Evolutionary conservation across 768 basidiomycete species (phyloP), one percentile per base, ranked within the genome.

Genomic region (Ramaria sp.): DNA sequence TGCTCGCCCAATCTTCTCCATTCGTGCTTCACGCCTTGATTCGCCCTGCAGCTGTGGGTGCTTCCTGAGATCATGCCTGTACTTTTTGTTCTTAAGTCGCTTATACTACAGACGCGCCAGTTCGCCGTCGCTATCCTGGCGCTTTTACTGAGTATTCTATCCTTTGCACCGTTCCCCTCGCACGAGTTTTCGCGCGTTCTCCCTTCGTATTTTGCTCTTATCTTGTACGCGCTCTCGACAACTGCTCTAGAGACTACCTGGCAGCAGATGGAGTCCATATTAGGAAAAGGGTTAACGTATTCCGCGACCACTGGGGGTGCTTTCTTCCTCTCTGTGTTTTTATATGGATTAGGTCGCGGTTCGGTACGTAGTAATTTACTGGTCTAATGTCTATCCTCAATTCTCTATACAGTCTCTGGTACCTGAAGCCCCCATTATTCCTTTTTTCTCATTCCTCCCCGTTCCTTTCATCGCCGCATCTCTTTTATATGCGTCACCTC

Each of bases 1-100:
- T 88, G 32, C 79, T 89, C 60, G 69, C 78, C 20, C 82, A 86
- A 61, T 85, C 85, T 64, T 81, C 85, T 5, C 70, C 77, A 22
- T 69, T 82, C 41, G 88, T 85, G 83, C 70, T 82, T 47, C 73
- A 75, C 51, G 70, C 78, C 5, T 63, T 84, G 52, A 61, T 79
- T 38, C 73, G 63, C 54, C 69, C 75, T 47, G 67, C 73, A 44
- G 74, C 73, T 48, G 81, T 80, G 60, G 61, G 76, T 34, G 32
- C 32, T 13, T 34, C 32, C 13, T 9, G 5, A 25, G 38, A 8
- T n/a, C 9, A 20, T n/a, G 18, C 39, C 30, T 20, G 42, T 8
- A 5, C 2, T 43, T 16, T 15, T 2, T 6, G 43, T 44, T 3
- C 53, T 8, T 18, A 16, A 28, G 36, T 42, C 24, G 13, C 32